Conservation (phyloP, 2,329 filamentous ascomycete genomes). For the Davidsoniella virescens region DNA sequence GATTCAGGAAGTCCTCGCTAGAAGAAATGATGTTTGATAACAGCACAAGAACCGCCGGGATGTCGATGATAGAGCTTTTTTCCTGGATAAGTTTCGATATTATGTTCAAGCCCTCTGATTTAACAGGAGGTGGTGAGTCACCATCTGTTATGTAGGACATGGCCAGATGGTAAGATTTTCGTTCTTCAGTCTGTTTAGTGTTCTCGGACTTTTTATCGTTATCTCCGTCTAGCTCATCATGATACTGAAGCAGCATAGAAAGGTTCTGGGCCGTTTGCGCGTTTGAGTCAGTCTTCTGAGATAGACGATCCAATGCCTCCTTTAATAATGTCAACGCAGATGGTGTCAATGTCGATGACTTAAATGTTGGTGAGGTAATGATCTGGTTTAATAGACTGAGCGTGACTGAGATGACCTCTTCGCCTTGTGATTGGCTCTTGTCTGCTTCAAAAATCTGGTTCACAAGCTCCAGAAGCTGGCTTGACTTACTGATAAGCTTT, state of each 20-base stretch:
- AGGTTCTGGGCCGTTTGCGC: slow-evolving; percentile 37
- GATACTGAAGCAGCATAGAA: slow-evolving; percentile 37
- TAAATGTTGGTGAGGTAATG: slow-evolving; percentile 40
- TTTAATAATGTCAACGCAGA: slow-evolving; percentile 30
- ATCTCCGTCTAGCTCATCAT: slow-evolving; percentile 34
- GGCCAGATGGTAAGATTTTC: slow-evolving; percentile 44
- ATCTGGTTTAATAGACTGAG: slow-evolving; percentile 46
- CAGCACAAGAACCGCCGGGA: slow-evolving; percentile 47
- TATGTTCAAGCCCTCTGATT: slow-evolving; percentile 46
- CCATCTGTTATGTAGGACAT: slow-evolving; percentile 45
- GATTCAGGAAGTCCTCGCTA: slow-evolving; percentile 54
- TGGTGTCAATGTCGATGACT: slow-evolving; percentile 28
- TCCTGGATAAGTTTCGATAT: slow-evolving; percentile 39
- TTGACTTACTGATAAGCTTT: slow-evolving; percentile 46
- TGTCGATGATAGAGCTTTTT: slow-evolving; percentile 43
- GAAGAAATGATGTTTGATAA: slow-evolving; percentile 49
- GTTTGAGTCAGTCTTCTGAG: slow-evolving; percentile 13
- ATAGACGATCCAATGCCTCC: slow-evolving; percentile 29
- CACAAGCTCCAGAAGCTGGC: slow-evolving; percentile 48
- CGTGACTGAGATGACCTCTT: slow-evolving; percentile 35
- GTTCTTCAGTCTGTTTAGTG: slow-evolving; percentile 38
- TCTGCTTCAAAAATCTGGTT: slow-evolving; percentile 39
- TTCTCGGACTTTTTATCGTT: slow-evolving; percentile 25
- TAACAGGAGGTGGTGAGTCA: slow-evolving; percentile 50
- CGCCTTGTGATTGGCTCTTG: slow-evolving; percentile 24